Base-by-base conservation (phyloP, 352 stramenopile species). In the Phytophthora pinifolia region DNA sequence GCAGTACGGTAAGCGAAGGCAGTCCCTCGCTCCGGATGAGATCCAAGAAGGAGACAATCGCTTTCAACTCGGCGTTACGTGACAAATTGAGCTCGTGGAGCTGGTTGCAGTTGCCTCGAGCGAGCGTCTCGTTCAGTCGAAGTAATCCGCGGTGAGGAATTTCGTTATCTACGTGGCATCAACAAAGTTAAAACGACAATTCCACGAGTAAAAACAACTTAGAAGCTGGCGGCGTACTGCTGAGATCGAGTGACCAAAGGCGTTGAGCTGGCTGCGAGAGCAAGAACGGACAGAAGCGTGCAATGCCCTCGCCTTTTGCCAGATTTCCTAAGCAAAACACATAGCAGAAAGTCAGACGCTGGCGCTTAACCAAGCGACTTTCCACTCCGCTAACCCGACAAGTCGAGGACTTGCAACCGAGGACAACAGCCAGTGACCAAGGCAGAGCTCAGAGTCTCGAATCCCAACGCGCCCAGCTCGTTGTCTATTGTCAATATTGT, bases 51-150 rank as follows among this genome's bases (percentile, higher is more conserved):
- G 62, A 65, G 2, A 70, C 61, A 31, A 89, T 69, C 7, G 65
- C 78, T 36, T 58, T 61, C 13, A 79, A 22, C 25, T 62, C 50
- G 2, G 69, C 17, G 33, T 89, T 87, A 10, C 67, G 56, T 6
- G 79, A 70, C 15, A 89, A 54, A 33, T 87, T 81, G 36, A 89
- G 70, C 3, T 74, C 46, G 29, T 79, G 69, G 3, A 89, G 67
- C 36, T 83, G 59, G 3, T 50, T 44, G 53, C 70, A 86, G 10
- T 70, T 59, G 20, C 68, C 59, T 18, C 44, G 44, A n/a, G 39
- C n/a, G 9, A 89, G 41, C 29, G 68, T 69, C 15, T 87, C 74
- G 12, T 56, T 66, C 10, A 89, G 58, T 6, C 59, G 52, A 38
- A 66, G 44, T 8, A 84, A 63, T 15, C 54, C 61, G 12, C 65